Base-by-base conservation (phyloP, 2,329 filamentous ascomycete genomes). In the Cercospora zeina region DNA sequence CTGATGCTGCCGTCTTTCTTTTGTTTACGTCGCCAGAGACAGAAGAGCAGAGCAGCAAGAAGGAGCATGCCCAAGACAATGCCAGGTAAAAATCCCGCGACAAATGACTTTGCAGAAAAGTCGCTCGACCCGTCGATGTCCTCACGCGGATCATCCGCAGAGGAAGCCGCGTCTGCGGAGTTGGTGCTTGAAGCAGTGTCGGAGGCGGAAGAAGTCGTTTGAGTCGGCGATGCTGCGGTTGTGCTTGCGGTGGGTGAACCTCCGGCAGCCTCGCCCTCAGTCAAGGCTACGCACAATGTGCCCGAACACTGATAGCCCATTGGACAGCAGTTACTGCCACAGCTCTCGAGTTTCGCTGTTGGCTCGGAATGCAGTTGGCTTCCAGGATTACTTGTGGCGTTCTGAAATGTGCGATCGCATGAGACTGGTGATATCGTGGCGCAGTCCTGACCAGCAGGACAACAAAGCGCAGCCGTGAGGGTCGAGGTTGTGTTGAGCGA, bases 381-480 rank as follows among this genome's bases (percentile, higher is more conserved):
- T 27, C 79, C 76, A 10, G 86, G 85, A 65, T 85, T 77, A 16
- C 77, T 67, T 8, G 76, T 80, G 2, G 85, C 80, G 68, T 91
- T 83, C 71, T 91, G 87, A 49, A 83, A 78, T 6, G 72, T 73
- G 59, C 87, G 70, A 66, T 89, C 82, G 79, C 89, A 92, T 39
- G 81, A 81, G 63, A 91, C 87, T 31, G 87, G 80, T 67, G 80
- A 71, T 68, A 93, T 88, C 53, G 74, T 79, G n/a, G 76, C 68
- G 77, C 89, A 93, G 69, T 80, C 79, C 36, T 69, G 70, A 36
- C 81, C 83, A 1, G 74, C 66, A 1, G 89, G 89, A 72, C 89
- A 93, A 78, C 89, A 93, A 54, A 92, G 78, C 13, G 87, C 81
- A 0, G 88, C 89, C 5, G 87, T 87, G 21, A 87, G 80, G 0